phyloP scores from a whole-genome alignment of 2,329 filamentous ascomycete species.

The Talaromyces piceae region DNA sequence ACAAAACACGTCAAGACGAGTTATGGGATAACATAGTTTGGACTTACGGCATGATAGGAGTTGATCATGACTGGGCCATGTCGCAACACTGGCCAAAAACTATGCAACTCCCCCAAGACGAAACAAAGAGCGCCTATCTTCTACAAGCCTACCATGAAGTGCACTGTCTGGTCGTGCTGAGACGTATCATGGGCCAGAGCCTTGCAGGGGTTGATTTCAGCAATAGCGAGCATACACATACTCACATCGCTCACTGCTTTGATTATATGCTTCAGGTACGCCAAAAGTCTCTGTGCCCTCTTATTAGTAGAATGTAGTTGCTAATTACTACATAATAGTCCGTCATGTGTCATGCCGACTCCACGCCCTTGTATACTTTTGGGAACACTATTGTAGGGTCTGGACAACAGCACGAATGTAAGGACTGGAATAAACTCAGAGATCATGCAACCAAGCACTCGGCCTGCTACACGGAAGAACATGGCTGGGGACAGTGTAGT shows the following conservation, averaged over 20 bases:
- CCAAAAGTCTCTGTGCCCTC: background rate
- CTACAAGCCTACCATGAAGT: constrained; percentile 1
- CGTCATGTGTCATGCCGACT: constrained; percentile 1
- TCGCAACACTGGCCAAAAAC: constrained; percentile 4
- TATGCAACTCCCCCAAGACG: background rate
- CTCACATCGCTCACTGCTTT: constrained; percentile 1
- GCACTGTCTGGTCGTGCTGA: background rate
- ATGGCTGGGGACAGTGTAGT: no score
- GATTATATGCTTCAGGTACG: constrained; percentile 2
- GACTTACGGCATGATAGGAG: background rate
- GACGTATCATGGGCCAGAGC: background rate
- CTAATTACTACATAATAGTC: background rate
- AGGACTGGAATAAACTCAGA: background rate
- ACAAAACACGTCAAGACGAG: background rate
- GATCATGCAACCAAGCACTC: background rate
- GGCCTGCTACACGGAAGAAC: constrained; percentile 3
- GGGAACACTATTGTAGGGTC: background rate
- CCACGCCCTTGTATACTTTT: background rate
- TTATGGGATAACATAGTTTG: background rate
- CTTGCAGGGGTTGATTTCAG: background rate
- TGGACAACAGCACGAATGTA: constrained; percentile 1
- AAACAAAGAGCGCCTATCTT: background rate
- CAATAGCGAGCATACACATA: background rate
- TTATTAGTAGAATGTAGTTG: background rate
- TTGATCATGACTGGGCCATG: constrained; percentile 1